Evolutionary conservation across 2,329 filamentous ascomycete genomes (phyloP).

Genomic region (Emergomyces pasteurianus): DNA sequence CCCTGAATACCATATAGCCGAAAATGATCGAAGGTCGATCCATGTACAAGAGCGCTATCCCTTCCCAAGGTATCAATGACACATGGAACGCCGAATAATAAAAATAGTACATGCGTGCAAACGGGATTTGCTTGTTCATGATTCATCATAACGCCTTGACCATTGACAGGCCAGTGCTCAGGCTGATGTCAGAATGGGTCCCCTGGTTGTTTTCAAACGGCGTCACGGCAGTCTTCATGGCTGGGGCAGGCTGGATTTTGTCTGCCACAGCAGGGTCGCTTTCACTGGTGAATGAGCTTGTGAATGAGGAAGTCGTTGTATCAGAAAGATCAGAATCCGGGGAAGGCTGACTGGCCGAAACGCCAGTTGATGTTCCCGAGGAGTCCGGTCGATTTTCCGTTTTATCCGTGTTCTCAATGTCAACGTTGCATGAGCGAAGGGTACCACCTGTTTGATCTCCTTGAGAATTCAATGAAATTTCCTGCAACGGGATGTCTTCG

Average conservation of each 20-base stretch:
- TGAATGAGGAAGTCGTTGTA: not conserved
- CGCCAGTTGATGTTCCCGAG: not conserved
- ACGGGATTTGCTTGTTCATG: slow-evolving; percentile 4
- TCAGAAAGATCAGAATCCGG: not conserved
- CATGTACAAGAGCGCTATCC: not conserved
- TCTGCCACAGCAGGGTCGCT: not conserved
- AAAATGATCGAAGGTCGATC: not conserved
- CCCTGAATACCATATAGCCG: not conserved
- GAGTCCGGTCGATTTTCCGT: not conserved
- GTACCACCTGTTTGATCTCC: not conserved
- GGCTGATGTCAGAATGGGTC: not conserved
- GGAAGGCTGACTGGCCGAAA: not conserved
- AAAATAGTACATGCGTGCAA: slow-evolving; percentile 1
- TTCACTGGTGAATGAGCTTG: not conserved
- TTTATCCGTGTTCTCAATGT: not conserved
- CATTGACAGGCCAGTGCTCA: slow-evolving; percentile 1
- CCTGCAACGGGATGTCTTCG: slow-evolving; percentile 11
- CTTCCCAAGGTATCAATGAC: slow-evolving; percentile 4
- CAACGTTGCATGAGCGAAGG: not conserved
- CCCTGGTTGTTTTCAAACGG: not conserved
- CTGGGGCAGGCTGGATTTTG: not conserved
- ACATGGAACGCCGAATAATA: not conserved
- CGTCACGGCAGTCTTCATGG: not conserved
- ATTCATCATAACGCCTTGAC: slow-evolving; percentile 5
- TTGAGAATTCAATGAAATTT: not conserved